Conservation (phyloP, 768 basidiomycete genomes). For the Gloeostereum incarnatum region DNA sequence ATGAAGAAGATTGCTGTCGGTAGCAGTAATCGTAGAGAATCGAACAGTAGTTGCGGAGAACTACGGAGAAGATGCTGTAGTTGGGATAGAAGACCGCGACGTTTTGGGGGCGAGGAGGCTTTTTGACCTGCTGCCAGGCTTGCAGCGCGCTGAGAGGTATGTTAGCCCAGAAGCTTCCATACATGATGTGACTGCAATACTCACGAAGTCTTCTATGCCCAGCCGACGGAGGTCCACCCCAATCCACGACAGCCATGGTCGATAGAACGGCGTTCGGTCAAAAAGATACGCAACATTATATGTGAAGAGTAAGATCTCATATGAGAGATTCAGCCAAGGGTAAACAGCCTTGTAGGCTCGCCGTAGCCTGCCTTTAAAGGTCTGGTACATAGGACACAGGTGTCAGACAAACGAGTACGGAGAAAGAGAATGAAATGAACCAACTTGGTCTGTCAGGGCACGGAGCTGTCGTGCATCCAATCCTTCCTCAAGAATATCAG, state of each 20-base stretch:
- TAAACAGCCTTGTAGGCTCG: constrained; percentile 65
- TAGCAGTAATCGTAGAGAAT: constrained; percentile 70
- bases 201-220: constrained; percentile 69
- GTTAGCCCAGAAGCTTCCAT: not conserved
- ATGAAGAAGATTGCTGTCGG: constrained; percentile 91
- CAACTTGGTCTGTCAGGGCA: constrained; percentile 45
- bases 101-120: constrained; percentile 15
- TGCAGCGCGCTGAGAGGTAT: constrained; percentile 28
- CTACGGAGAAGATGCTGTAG: constrained; percentile 37
- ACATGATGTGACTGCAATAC: constrained; percentile 14
- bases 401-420: constrained; percentile 6
- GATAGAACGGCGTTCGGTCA: constrained; percentile 74
- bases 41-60: constrained; percentile 58
- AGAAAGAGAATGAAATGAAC: constrained; percentile 9
- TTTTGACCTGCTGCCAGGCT: constrained; percentile 19
- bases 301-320: constrained; percentile 75
- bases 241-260: constrained; percentile 87
- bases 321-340: constrained; percentile 70
- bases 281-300: constrained; percentile 91
- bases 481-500: constrained; percentile 55
- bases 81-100: constrained; percentile 27
- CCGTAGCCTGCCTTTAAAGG: constrained; percentile 41
- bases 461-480: constrained; percentile 32
- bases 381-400: constrained; percentile 31
- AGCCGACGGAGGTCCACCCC: constrained; percentile 78